These are phyloP conservation scores for Limnomonas spitsbergensis DNA, from an alignment of 139 green algal species.

Conservation along the genomic window DNA sequence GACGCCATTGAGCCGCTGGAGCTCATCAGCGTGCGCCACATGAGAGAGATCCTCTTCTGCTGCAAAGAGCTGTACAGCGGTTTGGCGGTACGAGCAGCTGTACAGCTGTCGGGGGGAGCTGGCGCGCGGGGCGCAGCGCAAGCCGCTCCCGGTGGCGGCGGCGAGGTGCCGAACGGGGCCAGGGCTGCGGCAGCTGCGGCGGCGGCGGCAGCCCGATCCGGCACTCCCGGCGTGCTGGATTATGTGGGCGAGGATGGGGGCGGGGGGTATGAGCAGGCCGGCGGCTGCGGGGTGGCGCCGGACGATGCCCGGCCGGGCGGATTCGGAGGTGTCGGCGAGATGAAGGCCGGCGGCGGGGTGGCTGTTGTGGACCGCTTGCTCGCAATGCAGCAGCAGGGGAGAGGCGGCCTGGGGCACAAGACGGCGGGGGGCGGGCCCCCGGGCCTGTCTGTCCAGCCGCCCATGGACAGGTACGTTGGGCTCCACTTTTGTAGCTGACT, in stretches of 20 bases:
- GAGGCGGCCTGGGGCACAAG: too few species aligned
- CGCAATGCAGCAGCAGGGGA: neutral
- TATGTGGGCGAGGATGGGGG: constrained; percentile 1
- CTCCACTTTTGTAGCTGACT: too few species aligned
- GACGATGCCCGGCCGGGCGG: neutral
- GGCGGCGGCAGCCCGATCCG: too few species aligned
- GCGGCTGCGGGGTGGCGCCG: constrained; percentile 6
- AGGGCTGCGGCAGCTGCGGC: neutral
- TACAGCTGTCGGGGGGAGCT: neutral
- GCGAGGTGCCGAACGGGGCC: neutral
- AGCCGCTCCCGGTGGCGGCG: too few species aligned
- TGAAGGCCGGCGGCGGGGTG: constrained; percentile 9
- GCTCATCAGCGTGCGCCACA: constrained; percentile 38
- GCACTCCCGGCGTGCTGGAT: neutral
- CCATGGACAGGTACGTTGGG: too few species aligned
- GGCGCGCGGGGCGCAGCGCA: too few species aligned
- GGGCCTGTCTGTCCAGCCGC: too few species aligned
- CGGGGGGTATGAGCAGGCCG: constrained; percentile 15
- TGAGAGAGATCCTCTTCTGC: constrained; percentile 41
- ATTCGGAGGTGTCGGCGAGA: neutral
- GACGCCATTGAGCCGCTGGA: constrained; percentile 33
- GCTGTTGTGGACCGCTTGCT: neutral
- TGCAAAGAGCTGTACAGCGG: neutral
- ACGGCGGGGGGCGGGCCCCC: too few species aligned
- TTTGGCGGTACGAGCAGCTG: neutral